Evolutionary conservation across 305 asterid species (phyloP), one percentile per base, ranked within the genome.

Genomic region (Caryopteris hybrid): DNA sequence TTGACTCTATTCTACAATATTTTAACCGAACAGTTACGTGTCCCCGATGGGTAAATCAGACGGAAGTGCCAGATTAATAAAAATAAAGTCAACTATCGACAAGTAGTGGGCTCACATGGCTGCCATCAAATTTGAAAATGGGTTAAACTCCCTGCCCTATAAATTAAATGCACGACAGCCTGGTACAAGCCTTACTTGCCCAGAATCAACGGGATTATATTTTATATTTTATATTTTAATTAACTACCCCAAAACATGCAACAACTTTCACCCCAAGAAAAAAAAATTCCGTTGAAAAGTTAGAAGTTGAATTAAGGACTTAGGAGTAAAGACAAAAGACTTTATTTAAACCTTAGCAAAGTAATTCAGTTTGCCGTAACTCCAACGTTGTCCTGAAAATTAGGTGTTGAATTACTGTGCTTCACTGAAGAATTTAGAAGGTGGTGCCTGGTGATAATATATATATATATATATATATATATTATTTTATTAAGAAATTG

Each of bases 81-180:
- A 38, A 10, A 23, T 6, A 11, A 55, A 70, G 75, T 61, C 75
- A 71, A 62, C 61, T 43, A 41, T 62, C 27, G 48, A 23, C n/a
- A 18, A 21, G 34, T 29, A 4, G 6, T 4, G 42, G n/a, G n/a
- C n/a, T n/a, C 70, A 71, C 60, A 61, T 71, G n/a, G n/a, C n/a
- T n/a, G 70, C 43, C 4, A 13, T 21, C 46, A 54, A 55, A 55
- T 64, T 39, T 33, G 61, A 55, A 54, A 64, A 17, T 12, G 34
- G 29, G 7, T n/a, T n/a, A n/a, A n/a, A n/a, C n/a, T n/a, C n/a
- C n/a, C n/a, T n/a, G n/a, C n/a, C n/a, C n/a, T n/a, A n/a, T 3
- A 54, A 67, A 27, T 46, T 5, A 46, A 17, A 25, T 38, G 16
- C 18, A 13, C 2, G 0, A 36, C 51, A 65, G 25, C 41, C 25